Evolutionary conservation across 495 filamentous ascomycete genomes (phyloP).

Genomic region (Chaetomidium leptoderma): DNA sequence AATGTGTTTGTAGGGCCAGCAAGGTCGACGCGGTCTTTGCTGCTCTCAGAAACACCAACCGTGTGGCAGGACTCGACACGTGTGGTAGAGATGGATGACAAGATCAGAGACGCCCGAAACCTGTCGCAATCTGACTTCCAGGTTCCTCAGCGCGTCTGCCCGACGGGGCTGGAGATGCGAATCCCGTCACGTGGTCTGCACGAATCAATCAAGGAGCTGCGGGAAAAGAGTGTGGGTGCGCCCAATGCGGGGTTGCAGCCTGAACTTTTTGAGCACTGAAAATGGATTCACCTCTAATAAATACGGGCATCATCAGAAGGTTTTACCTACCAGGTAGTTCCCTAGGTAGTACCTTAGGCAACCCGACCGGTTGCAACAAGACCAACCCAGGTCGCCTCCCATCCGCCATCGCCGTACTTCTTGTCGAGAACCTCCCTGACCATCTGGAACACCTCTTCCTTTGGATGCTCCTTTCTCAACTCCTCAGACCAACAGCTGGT

Average conservation of each 20-base stretch:
- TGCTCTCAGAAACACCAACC: background rate
- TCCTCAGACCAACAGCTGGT: constrained; percentile 38
- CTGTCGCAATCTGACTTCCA: background rate
- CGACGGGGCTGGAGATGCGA: constrained; percentile 14
- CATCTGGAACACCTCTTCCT: constrained; percentile 31
- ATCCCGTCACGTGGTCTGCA: constrained; percentile 34
- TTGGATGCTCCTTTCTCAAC: constrained; percentile 29
- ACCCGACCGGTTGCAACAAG: constrained; percentile 35
- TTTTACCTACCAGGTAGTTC: too few species aligned
- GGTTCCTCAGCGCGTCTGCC: background rate
- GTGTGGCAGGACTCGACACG: background rate
- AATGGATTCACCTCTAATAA: too few species aligned
- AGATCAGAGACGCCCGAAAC: background rate
- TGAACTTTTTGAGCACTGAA: background rate
- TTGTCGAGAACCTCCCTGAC: constrained; percentile 34
- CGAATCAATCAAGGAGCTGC: constrained; percentile 27
- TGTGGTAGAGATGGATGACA: background rate
- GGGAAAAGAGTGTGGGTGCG: constrained; percentile 21
- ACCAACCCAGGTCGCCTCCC: constrained; percentile 35
- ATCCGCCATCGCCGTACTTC: constrained; percentile 34
- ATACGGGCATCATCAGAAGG: too few species aligned
- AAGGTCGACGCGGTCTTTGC: too few species aligned
- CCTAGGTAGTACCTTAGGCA: constrained; percentile 17
- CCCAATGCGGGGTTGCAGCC: constrained; percentile 18
- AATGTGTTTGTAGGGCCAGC: background rate